Evolutionary conservation across 441 rosid species (phyloP), one percentile per base, ranked within the genome.

Genomic region (Pelargonium citronellum): DNA sequence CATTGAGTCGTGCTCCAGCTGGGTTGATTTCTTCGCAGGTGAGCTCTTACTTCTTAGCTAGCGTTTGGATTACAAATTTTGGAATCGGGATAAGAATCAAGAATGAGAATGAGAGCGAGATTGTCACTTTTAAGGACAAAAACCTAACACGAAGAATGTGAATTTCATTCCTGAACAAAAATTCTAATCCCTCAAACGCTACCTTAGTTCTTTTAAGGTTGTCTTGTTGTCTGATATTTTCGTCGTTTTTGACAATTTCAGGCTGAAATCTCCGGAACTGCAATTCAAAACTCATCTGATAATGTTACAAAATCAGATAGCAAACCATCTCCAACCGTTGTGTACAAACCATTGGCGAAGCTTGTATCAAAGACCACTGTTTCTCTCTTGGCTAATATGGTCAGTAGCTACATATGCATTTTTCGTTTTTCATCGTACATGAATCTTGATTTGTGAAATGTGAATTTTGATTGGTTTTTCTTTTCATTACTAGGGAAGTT

Each of bases 291-390:
- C 24, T 22, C 24, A 22, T 22, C 24, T 22, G 24, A 22, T 22
- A 22, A 0, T 22, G 24, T 22, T 22, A 22, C 24, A 1, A 22
- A 22, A 22, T 22, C 24, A 22, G 24, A 22, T 22, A 22, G 24
- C 24, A 22, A 46, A 72, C 73, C 60, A 46, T 1, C 51, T 46
- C 80, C 77, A 39, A 87, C 83, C 0, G 74, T 88, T 12, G 73
- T 91, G 49, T 87, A 89, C 79, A 91, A 90, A 77, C 99, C 99
- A 0, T 86, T 78, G 79, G 96, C 96, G 27, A 90, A 86, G 78
- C 87, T 91, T 68, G 96, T 89, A 4, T 90, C 97, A 3, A 87
- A 79, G 81, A 78, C 90, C 67, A 86, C 96, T 1, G 80, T 86
- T 70, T 85, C 95, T 53, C 86, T 86, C 61, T 76, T 91, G 81